A percentile compares a stretch with the other conserved stretches of the same genome.
Evolutionary conservation across 352 stramenopile genomes (phyloP).

Genomic region (Pythium guiyangense): DNA sequence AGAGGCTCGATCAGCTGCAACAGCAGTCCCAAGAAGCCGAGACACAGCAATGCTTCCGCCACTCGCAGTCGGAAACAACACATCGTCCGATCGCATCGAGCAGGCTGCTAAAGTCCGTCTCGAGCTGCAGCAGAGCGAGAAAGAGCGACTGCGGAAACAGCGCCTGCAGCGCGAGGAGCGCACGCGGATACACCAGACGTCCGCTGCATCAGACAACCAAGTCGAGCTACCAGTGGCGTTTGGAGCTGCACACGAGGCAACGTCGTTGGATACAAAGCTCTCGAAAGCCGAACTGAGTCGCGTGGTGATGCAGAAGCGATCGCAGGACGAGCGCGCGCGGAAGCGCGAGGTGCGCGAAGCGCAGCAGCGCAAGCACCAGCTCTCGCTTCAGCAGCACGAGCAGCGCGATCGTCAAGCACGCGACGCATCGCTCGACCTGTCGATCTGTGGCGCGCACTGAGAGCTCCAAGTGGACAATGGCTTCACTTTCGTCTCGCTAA

Average conservation of each 20-base stretch:
- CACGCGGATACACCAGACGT: constrained; percentile 19
- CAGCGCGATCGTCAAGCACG: constrained; percentile 8
- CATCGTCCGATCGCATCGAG: constrained; percentile 23
- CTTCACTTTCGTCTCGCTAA: constrained; percentile 5
- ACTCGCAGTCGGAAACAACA: constrained; percentile 11
- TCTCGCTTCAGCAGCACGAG: constrained; percentile 11
- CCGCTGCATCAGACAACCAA: constrained; percentile 3
- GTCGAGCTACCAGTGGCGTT: constrained; percentile 2
- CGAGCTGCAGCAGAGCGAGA: constrained; percentile 35
- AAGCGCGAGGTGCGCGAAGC: constrained; percentile 5
- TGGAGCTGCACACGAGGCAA: background rate
- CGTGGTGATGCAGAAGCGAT: constrained; percentile 7
- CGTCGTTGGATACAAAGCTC: constrained; percentile 6
- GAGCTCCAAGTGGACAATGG: constrained; percentile 2
- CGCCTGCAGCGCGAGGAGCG: constrained; percentile 33
- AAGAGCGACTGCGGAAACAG: constrained; percentile 42
- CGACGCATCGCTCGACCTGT: constrained; percentile 24
- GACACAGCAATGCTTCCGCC: constrained; percentile 3
- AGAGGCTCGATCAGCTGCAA: background rate
- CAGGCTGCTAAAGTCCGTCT: constrained; percentile 35
- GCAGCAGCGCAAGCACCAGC: constrained; percentile 15
- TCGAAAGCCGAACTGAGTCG: constrained; percentile 8
- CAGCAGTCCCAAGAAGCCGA: background rate
- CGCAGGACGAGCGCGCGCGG: constrained; percentile 13
- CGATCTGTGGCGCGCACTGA: background rate